phyloP scores from a whole-genome alignment of 2,329 filamentous ascomycete genomes.

The Sporothrix curviconia region DNA sequence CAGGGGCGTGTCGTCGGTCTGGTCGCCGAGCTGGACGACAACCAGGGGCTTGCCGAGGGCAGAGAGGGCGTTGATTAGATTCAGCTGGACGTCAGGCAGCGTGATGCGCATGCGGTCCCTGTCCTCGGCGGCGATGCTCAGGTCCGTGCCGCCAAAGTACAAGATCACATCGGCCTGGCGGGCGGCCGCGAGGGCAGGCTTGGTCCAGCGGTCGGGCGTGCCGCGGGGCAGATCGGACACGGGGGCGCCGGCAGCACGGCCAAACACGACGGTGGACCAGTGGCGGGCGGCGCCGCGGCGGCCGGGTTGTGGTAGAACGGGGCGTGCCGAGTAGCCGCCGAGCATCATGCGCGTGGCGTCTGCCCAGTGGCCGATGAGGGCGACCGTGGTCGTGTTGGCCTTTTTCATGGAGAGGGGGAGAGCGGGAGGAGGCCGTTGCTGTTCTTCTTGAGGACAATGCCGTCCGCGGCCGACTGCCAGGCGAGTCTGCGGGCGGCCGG shows the following conservation, averaged over 20 bases:
- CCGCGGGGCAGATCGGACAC: too few relatives aligned
- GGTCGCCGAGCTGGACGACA: constrained; percentile 44
- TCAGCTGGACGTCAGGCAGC: constrained; percentile 47
- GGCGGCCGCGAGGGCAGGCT: constrained; percentile 32
- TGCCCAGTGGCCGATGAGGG: constrained; percentile 51
- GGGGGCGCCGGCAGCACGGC: too few relatives aligned
- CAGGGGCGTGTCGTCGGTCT: constrained; percentile 46
- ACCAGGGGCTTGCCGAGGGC: constrained; percentile 40
- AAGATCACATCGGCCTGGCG: constrained; percentile 44
- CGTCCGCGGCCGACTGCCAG: constrained; percentile 44
- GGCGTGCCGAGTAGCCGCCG: constrained; percentile 53
- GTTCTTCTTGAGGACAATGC: constrained; percentile 49
- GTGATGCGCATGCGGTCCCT: constrained; percentile 43
- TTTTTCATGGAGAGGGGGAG: constrained; percentile 21
- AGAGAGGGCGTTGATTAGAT: constrained; percentile 41
- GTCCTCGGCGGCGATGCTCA: constrained; percentile 43
- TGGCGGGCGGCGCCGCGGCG: too few relatives aligned
- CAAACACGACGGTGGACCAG: too few relatives aligned
- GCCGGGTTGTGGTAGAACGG: constrained; percentile 50
- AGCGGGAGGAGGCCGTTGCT: constrained; percentile 43
- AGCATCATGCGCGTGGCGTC: constrained; percentile 44
- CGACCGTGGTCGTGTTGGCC: too few relatives aligned
- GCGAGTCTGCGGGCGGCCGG: constrained; percentile 49
- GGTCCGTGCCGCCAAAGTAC: constrained; percentile 52
- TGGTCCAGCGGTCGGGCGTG: too few relatives aligned